A percentile compares a stretch with the other conserved stretches of the same genome.
phyloP scores from a whole-genome alignment of 768 basidiomycete genomes.

The Agaricus subrufescens region DNA sequence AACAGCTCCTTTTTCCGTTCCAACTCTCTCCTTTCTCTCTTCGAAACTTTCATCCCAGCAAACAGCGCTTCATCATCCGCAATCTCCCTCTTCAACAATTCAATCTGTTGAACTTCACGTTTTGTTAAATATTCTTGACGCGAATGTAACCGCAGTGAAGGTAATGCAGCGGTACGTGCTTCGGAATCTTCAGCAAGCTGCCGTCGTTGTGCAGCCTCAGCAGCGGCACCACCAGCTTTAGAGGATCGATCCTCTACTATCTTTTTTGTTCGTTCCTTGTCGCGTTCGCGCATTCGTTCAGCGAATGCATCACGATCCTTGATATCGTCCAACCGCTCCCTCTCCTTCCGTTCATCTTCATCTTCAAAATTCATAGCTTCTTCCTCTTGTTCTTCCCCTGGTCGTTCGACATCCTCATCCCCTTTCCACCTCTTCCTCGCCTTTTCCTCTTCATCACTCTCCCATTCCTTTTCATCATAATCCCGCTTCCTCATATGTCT shows the following conservation, averaged over 20 bases:
- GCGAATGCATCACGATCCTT: constrained; percentile 92
- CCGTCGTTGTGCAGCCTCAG: constrained; percentile 78
- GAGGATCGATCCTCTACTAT: constrained; percentile 90
- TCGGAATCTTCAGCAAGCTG: constrained; percentile 76
- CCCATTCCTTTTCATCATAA: constrained; percentile 79
- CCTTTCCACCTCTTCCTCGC: constrained; percentile 58
- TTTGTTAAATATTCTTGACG: constrained; percentile 96
- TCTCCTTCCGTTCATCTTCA: constrained; percentile 62
- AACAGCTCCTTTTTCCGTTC: constrained; percentile 92
- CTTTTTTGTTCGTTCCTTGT: constrained; percentile 83
- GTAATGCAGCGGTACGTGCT: constrained; percentile 48
- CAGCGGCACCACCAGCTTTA: constrained; percentile 63
- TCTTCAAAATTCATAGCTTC: constrained; percentile 55
- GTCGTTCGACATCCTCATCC: constrained; percentile 32
- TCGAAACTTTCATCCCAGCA: constrained; percentile 86
- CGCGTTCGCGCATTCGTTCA: constrained; percentile 77
- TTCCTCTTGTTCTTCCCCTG: constrained; percentile 18
- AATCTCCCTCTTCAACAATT: constrained; percentile 88
- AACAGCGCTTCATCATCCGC: constrained; percentile 92
- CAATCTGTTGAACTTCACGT: constrained; percentile 93
- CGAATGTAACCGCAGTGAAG: constrained; percentile 80
- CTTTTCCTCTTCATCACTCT: constrained; percentile 85
- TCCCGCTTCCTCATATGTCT: constrained; percentile 77
- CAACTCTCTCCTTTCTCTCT: constrained; percentile 73
- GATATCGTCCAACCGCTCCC: constrained; percentile 73